Evolutionary conservation across 805 yeast species (phyloP), one percentile per base, ranked within the genome.

Genomic region (Kazachstania bromeliacearum): DNA sequence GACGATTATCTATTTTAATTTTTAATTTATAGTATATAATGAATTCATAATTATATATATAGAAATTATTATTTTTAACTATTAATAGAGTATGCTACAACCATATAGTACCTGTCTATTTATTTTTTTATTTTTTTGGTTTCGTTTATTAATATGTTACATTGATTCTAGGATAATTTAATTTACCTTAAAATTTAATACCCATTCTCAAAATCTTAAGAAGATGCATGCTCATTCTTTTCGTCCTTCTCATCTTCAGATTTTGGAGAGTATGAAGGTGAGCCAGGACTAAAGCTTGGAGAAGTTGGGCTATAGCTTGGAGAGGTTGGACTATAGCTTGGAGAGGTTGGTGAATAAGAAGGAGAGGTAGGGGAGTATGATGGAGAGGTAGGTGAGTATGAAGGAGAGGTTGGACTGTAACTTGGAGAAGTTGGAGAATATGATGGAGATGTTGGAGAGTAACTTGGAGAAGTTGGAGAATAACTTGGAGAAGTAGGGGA

Each of bases 391-490:
- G 87, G 87, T 7, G 73, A 63, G 55, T 79, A 80, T 3, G 68
- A 51, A 47, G 71, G 71, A 1, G 70, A 65, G 0, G 70, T 67
- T 39, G 80, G 79, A 0, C 69, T 60, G 50, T 75, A 75, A 3
- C 60, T 45, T 47, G 92, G 89, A 5, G 84, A 75, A 1, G 92
- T 85, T 36, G 96, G 95, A 1, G 81, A 70, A 60, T 85, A 87
- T 2, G 49, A 60, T 52, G 75, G 88, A 2, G 79, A 72, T 2
- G 83, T 75, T 34, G 85, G 85, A 0, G 75, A 65, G 59, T 79
- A 81, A 12, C 67, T 51, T 47, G 94, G 92, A 0, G 85, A 75
- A 0, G 88, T 79, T 36, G 92, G 92, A 0, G 75, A 64, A 53
- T 77, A 77, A 4, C 59, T 45, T 40, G 85, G 84, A 4, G 77